A percentile compares a stretch with the other conserved stretches of the same genome.
Evolutionary conservation across 257 asterid genomes (phyloP).

Genomic region (Salvia hispanica): DNA sequence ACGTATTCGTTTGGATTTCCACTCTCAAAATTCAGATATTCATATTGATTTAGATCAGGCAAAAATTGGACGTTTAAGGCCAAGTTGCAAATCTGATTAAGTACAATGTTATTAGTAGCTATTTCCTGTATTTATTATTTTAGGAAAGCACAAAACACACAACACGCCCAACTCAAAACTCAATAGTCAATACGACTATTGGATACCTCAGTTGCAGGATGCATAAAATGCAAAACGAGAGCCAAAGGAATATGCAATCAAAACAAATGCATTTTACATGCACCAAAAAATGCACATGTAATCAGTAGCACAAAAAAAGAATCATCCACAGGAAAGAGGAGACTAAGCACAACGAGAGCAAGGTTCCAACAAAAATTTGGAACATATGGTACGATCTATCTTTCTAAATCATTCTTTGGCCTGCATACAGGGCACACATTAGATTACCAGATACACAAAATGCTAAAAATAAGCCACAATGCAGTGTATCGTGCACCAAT

Average conservation of each 20-base stretch:
- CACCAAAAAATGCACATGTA: not conserved
- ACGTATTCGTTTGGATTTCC: too few species aligned
- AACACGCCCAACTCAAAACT: too few species aligned
- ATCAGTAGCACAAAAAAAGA: not conserved
- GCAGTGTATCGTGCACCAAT: slow-evolving; percentile 36
- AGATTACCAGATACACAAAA: slow-evolving; percentile 31
- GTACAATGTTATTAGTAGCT: too few species aligned
- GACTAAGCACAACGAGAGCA: slow-evolving; percentile 21
- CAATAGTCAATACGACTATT: too few species aligned
- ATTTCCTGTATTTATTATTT: too few species aligned
- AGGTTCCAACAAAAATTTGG: slow-evolving; percentile 21
- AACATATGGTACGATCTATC: slow-evolving; percentile 16
- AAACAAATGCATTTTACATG: not conserved
- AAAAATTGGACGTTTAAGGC: too few species aligned
- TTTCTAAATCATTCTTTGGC: slow-evolving; percentile 25
- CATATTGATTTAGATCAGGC: too few species aligned
- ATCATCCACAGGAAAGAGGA: slow-evolving; percentile 5
- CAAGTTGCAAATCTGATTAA: too few species aligned
- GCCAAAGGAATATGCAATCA: not conserved
- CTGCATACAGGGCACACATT: slow-evolving; percentile 30
- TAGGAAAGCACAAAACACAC: too few species aligned
- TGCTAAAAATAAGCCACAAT: slow-evolving; percentile 31
- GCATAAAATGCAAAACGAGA: not conserved
- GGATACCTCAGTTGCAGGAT: too few species aligned
- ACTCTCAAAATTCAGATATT: too few species aligned